Conservation (phyloP, 129 eudicot genomes). For the Lonicera japonica region DNA sequence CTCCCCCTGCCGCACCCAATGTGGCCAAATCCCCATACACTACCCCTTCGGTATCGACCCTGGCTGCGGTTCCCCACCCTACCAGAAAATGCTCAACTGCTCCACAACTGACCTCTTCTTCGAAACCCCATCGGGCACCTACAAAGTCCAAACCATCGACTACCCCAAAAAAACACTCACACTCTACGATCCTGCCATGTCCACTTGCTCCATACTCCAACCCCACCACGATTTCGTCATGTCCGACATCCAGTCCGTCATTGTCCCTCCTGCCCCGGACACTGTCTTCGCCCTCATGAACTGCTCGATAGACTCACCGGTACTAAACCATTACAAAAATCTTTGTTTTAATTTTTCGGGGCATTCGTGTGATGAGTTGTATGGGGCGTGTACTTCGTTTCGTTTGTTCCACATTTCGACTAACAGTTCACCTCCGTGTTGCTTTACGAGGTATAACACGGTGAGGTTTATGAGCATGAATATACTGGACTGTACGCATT, state of each 20-base stretch:
- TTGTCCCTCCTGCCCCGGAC: slow-evolving; percentile 80
- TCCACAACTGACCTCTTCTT: slow-evolving; percentile 60
- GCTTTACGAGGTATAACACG: slow-evolving; percentile 73
- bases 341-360: slow-evolving; percentile 74
- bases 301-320: slow-evolving; percentile 88
- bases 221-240: slow-evolving; percentile 82
- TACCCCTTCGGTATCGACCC: slow-evolving; percentile 84
- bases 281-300: slow-evolving; percentile 80
- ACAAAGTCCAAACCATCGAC: slow-evolving; percentile 81
- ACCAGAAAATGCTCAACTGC: slow-evolving; percentile 71
- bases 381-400: slow-evolving; percentile 70
- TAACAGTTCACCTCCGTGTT: slow-evolving; percentile 60
- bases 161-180: slow-evolving; percentile 46
- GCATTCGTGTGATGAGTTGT: slow-evolving; percentile 74
- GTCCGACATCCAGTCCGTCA: slow-evolving; percentile 66
- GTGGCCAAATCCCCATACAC: slow-evolving; percentile 57
- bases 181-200: slow-evolving; percentile 86
- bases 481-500: slow-evolving; percentile 83
- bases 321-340: slow-evolving; percentile 68
- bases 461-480: slow-evolving; percentile 85
- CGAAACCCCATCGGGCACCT: slow-evolving; percentile 74
- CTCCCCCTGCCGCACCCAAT: slow-evolving; percentile 54
- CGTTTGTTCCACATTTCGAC: slow-evolving; percentile 45
- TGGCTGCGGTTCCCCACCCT: slow-evolving; percentile 85
- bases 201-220: slow-evolving; percentile 90